These are phyloP conservation scores for Aspergillus funiculosus DNA, from an alignment of 495 filamentous ascomycete genomes.

Conservation along the genomic window DNA sequence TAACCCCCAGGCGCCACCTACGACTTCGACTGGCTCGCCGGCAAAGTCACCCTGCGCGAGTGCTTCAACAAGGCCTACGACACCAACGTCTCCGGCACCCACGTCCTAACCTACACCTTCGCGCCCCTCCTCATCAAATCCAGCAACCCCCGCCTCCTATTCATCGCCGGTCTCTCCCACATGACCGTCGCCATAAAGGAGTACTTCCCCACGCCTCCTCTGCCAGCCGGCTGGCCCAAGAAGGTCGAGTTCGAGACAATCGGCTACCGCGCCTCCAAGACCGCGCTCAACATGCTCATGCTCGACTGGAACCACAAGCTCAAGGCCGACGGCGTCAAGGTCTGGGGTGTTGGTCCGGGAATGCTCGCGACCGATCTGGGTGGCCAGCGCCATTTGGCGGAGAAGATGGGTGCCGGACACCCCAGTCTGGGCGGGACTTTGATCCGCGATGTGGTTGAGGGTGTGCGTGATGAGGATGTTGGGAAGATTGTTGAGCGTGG, in stretches of 20 bases:
- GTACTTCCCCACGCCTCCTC: constrained; percentile 16
- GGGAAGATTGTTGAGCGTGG: neutral
- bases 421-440: constrained; percentile 32
- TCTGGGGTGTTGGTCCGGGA: constrained; percentile 30
- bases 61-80: constrained; percentile 40
- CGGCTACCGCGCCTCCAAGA: constrained; percentile 30
- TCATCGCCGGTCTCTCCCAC: constrained; percentile 34
- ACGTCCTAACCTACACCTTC: constrained; percentile 40
- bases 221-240: constrained; percentile 44
- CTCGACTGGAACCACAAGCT: constrained; percentile 29
- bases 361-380: constrained; percentile 31
- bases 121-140: constrained; percentile 48
- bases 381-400: constrained; percentile 19
- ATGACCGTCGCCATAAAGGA: constrained; percentile 18
- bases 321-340: constrained; percentile 36
- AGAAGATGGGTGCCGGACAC: constrained; percentile 28
- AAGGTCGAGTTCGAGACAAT: constrained; percentile 27
- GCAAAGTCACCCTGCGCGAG: constrained; percentile 36
- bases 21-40: constrained; percentile 25
- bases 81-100: constrained; percentile 46
- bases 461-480: constrained; percentile 31
- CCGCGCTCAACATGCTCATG: constrained; percentile 34
- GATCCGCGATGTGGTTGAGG: constrained; percentile 31
- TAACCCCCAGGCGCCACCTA: constrained; percentile 29
- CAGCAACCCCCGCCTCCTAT: constrained; percentile 42